A percentile compares a stretch with the other conserved stretches of the same genome.
These are phyloP conservation scores for Aspergillus pseudonomiae DNA, from an alignment of 2,329 filamentous ascomycete species.

Conservation along the genomic window DNA sequence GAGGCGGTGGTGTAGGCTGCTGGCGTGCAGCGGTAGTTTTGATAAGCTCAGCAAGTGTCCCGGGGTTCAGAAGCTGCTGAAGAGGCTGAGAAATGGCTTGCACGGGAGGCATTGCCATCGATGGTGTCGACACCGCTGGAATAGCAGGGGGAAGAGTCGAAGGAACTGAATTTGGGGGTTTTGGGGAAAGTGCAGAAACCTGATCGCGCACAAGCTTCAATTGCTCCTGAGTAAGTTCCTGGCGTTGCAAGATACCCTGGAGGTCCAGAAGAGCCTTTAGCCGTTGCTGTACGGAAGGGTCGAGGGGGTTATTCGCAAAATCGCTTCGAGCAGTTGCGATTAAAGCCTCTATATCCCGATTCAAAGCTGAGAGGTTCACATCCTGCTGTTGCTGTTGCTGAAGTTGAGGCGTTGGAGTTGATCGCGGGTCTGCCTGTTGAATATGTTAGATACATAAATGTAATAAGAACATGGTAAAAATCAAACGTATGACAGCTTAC, in stretches of 20 bases:
- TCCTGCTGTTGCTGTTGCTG: conserved; percentile 41
- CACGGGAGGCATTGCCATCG: conserved; percentile 46
- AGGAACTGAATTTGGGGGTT: conserved; percentile 24
- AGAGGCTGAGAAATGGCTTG: conserved; percentile 40
- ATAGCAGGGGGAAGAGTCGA: conserved; percentile 21
- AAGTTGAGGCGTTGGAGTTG: conserved; percentile 35
- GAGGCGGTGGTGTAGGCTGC: conserved; percentile 50
- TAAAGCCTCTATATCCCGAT: conserved; percentile 78
- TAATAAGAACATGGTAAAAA: neutral
- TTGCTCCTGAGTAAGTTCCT: conserved; percentile 78
- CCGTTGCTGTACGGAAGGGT: conserved; percentile 74
- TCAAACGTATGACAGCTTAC: conserved; percentile 18
- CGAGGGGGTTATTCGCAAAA: conserved; percentile 74
- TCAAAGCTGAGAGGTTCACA: conserved; percentile 70
- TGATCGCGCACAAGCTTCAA: conserved; percentile 82
- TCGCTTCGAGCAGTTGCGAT: conserved; percentile 73
- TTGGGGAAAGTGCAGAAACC: conserved; percentile 72
- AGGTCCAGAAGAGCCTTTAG: conserved; percentile 84
- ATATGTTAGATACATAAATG: conserved; percentile 10
- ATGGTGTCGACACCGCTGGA: conserved; percentile 37
- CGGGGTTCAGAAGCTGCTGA: conserved; percentile 45
- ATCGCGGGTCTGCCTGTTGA: conserved; percentile 23
- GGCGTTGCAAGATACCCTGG: conserved; percentile 75
- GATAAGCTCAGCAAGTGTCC: conserved; percentile 49
- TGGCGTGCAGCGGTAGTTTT: conserved; percentile 47